Percentiles rank a stretch among this genome's conserved stretches.
Conservation (phyloP, 2,329 filamentous ascomycete genomes). For the Emmonsia crescens region DNA sequence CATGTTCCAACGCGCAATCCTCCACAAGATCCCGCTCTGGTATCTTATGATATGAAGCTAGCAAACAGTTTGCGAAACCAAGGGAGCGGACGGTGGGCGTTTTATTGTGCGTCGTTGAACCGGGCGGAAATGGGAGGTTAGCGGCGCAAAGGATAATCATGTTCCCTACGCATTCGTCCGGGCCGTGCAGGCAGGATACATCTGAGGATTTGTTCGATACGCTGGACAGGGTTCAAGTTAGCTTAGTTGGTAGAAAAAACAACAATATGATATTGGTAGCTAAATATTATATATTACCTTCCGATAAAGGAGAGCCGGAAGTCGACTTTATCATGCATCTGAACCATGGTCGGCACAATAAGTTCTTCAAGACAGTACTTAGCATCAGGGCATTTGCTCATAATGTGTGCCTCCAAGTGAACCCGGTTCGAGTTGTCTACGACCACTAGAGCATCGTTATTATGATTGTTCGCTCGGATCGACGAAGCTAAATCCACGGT, state of each 20-base stretch:
- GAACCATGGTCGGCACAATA: conserved; percentile 77
- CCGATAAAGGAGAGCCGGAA: conserved; percentile 89
- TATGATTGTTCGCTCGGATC: conserved; percentile 4
- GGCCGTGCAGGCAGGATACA: conserved; percentile 79
- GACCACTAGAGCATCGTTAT: background rate
- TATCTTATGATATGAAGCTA: conserved; percentile 63
- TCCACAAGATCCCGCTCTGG: conserved; percentile 68
- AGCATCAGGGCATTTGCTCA: conserved; percentile 94
- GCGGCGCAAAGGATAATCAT: conserved; percentile 88
- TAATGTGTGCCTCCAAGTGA: conserved; percentile 86
- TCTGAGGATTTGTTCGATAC: conserved; percentile 63
- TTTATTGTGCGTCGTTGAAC: conserved; percentile 50
- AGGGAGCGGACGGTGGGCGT: conserved; percentile 66
- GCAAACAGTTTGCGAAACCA: conserved; percentile 87
- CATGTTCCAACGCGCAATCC: conserved; percentile 83
- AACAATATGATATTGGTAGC: background rate
- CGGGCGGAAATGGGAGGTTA: conserved; percentile 42
- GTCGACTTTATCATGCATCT: conserved; percentile 70
- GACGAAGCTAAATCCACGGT: background rate
- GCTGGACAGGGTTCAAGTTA: conserved; percentile 26
- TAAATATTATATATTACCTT: conserved; percentile 40
- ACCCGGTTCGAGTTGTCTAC: conserved; percentile 35
- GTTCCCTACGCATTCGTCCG: conserved; percentile 83
- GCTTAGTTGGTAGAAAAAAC: background rate
- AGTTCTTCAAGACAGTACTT: conserved; percentile 69